phyloP scores from a whole-genome alignment of 768 basidiomycete genomes.

The Favolaschia claudopus region DNA sequence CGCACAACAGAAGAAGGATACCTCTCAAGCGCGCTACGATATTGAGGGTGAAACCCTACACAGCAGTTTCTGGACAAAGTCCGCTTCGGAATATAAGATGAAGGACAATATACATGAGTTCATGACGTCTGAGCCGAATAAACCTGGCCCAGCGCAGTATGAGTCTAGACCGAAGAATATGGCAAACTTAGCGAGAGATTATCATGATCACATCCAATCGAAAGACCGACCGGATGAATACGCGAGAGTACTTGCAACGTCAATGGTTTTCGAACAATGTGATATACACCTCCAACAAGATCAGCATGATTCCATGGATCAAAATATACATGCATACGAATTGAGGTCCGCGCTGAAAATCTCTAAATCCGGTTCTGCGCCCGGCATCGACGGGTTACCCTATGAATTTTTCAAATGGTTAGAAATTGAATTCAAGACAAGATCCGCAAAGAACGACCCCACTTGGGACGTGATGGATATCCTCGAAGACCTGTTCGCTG shows the following conservation, averaged over 20 bases:
- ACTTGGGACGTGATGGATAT: constrained; percentile 21
- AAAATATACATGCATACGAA: background rate
- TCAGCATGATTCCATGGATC: background rate
- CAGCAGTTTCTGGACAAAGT: background rate
- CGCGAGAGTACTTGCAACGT: background rate
- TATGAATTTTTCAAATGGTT: constrained; percentile 18
- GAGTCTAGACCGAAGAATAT: background rate
- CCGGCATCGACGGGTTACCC: constrained; percentile 21
- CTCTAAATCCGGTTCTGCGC: background rate
- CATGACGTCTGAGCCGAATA: background rate
- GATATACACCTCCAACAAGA: background rate
- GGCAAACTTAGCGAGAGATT: constrained; percentile 1
- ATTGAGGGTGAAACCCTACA: background rate
- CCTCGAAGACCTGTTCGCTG: background rate
- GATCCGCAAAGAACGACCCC: background rate
- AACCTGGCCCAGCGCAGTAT: background rate
- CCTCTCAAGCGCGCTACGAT: background rate
- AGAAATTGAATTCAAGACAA: background rate
- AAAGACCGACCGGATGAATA: constrained; percentile 2
- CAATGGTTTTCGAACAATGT: background rate
- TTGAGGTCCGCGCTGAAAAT: background rate
- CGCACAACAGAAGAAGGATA: background rate
- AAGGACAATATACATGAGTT: background rate
- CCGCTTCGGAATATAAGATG: background rate
- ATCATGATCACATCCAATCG: background rate